These are phyloP conservation scores for Lasiodiplodia theobromae DNA, from an alignment of 2,329 filamentous ascomycete genomes.

Conservation along the genomic window DNA sequence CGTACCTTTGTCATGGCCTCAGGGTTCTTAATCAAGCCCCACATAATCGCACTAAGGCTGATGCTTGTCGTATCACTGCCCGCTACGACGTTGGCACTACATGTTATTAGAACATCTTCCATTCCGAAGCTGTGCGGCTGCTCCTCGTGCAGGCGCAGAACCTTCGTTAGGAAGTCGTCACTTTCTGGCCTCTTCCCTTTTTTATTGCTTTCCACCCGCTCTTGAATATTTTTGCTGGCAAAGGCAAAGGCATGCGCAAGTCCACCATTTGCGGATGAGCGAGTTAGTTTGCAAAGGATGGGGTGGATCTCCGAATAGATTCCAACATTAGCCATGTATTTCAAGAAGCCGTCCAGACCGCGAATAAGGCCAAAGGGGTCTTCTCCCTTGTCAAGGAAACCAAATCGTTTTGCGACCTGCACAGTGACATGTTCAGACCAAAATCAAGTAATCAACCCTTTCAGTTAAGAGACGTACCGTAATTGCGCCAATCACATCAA, in stretches of 20 bases:
- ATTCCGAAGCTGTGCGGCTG: conserved; percentile 53
- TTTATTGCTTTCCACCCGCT: background rate
- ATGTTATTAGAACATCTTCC: conserved; percentile 42
- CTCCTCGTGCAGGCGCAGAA: conserved; percentile 50
- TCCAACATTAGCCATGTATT: conserved; percentile 52
- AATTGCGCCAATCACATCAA: conserved; percentile 61
- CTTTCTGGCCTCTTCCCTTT: background rate
- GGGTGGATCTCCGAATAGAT: conserved; percentile 52
- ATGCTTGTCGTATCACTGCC: conserved; percentile 58
- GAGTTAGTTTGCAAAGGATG: background rate
- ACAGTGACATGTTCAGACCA: too few relatives aligned
- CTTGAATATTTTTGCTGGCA: background rate
- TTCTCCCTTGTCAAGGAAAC: conserved; percentile 54
- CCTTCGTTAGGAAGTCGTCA: conserved; percentile 49
- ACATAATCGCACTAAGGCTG: conserved; percentile 54
- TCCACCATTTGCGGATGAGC: too few relatives aligned
- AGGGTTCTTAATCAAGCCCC: conserved; percentile 51
- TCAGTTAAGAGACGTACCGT: conserved; percentile 51
- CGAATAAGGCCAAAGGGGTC: conserved; percentile 55
- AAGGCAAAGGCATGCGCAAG: too few relatives aligned
- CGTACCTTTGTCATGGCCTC: conserved; percentile 31
- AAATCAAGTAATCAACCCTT: too few relatives aligned
- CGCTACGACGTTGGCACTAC: conserved; percentile 47
- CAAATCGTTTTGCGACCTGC: background rate
- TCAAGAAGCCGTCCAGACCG: conserved; percentile 45